A percentile compares a stretch with the other conserved stretches of the same genome.
Evolutionary conservation across 352 stramenopile genomes (phyloP).

Genomic region (Phytophthora sansomeana): DNA sequence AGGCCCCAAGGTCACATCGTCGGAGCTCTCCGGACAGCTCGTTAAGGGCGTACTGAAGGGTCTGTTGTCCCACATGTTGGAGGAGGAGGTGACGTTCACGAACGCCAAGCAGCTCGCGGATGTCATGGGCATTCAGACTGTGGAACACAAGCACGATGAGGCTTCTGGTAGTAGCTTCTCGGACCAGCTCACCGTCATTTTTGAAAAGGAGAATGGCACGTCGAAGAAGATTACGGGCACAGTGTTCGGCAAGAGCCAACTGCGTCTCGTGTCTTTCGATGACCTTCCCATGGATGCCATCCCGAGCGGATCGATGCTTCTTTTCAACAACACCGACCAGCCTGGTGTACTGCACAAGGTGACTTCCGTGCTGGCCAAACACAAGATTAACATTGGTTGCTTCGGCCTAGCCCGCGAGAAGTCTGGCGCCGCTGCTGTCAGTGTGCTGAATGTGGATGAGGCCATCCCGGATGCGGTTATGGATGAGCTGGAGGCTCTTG

Average conservation of each 20-base stretch:
- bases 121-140: slow-evolving; percentile 89
- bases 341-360: slow-evolving; percentile 95
- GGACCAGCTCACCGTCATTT: slow-evolving; percentile 93
- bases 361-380: slow-evolving; percentile 92
- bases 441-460: slow-evolving; percentile 92
- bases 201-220: slow-evolving; percentile 90
- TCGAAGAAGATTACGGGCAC: slow-evolving; percentile 89
- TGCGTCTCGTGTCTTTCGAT: slow-evolving; percentile 91
- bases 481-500: slow-evolving; percentile 77
- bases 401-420: slow-evolving; percentile 89
- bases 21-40: slow-evolving; percentile 82
- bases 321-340: slow-evolving; percentile 96
- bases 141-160: slow-evolving; percentile 92
- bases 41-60: slow-evolving; percentile 93
- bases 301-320: slow-evolving; percentile 89
- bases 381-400: slow-evolving; percentile 95
- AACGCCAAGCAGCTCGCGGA: slow-evolving; percentile 90
- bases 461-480: slow-evolving; percentile 87
- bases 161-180: slow-evolving; percentile 78
- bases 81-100: slow-evolving; percentile 92
- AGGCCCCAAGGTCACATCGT: slow-evolving; percentile 82
- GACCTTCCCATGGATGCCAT: slow-evolving; percentile 89
- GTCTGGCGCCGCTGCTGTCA: slow-evolving; percentile 73
- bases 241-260: slow-evolving; percentile 89
- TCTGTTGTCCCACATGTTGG: slow-evolving; percentile 89